A percentile compares a stretch with the other conserved stretches of the same genome.
These are phyloP conservation scores for Gnomoniopsis sp. DNA, from an alignment of 2,329 filamentous ascomycete species.

Conservation along the genomic window DNA sequence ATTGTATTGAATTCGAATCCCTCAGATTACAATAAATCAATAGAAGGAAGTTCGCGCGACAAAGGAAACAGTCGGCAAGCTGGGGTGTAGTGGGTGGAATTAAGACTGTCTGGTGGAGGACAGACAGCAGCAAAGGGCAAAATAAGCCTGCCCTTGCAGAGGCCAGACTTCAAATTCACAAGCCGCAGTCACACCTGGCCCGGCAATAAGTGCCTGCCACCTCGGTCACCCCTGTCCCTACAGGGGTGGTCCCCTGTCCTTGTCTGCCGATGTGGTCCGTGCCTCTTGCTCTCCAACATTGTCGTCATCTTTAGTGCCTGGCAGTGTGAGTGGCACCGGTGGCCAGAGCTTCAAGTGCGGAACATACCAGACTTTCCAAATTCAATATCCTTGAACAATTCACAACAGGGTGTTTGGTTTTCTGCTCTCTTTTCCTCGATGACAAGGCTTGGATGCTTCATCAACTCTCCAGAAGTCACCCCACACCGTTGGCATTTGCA, in stretches of 20 bases:
- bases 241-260: not conserved
- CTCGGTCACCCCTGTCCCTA: not conserved
- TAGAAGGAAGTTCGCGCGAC: not conserved
- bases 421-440: not conserved
- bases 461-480: not conserved
- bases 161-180: constrained; percentile 8
- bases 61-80: not conserved
- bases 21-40: not conserved
- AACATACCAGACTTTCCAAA: not conserved
- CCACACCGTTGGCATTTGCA: too few species aligned
- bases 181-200: not conserved
- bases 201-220: not conserved
- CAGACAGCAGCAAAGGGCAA: not conserved
- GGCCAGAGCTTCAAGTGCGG: not conserved
- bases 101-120: not conserved
- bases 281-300: not conserved
- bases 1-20: not conserved
- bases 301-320: not conserved
- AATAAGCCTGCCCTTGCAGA: not conserved
- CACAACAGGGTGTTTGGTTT: not conserved
- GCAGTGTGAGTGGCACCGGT: not conserved
- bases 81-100: not conserved
- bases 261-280: not conserved
- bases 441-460: not conserved
- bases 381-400: too few species aligned